These are phyloP conservation scores for Agroathelia rolfsii DNA, from an alignment of 1,284 basidiomycete genomes.

Conservation along the genomic window DNA sequence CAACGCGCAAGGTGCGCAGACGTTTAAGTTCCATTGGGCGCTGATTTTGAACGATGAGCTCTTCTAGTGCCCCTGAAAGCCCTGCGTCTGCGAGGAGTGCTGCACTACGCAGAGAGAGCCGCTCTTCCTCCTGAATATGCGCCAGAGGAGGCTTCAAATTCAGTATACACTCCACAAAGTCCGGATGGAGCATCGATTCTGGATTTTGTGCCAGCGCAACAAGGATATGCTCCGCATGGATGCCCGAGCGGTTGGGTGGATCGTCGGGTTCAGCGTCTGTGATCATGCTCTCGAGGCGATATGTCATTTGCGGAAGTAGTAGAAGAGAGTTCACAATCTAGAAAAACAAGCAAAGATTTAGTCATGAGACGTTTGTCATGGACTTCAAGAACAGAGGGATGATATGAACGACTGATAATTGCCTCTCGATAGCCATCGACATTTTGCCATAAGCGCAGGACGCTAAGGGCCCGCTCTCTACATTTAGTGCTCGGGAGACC, in stretches of 20 bases:
- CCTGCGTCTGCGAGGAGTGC: constrained; percentile 59
- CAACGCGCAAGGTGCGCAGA: constrained; percentile 50
- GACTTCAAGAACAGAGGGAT: constrained; percentile 6
- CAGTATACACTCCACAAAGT: constrained; percentile 47
- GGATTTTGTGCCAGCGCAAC: constrained; percentile 51
- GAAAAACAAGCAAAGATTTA: not conserved
- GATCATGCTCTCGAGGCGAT: constrained; percentile 53
- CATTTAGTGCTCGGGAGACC: constrained; percentile 57
- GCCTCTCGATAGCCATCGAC: constrained; percentile 58
- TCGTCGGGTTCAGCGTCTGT: constrained; percentile 45
- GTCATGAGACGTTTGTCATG: constrained; percentile 5
- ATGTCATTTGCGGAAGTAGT: constrained; percentile 51
- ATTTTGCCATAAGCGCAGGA: constrained; percentile 62
- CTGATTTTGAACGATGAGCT: constrained; percentile 39
- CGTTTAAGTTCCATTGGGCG: constrained; percentile 40
- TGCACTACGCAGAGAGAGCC: constrained; percentile 43
- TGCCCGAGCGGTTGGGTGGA: constrained; percentile 47
- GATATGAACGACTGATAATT: no score
- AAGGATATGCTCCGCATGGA: constrained; percentile 60
- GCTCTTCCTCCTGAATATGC: constrained; percentile 50
- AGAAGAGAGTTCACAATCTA: constrained; percentile 62
- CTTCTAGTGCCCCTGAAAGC: constrained; percentile 49
- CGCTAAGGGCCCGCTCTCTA: constrained; percentile 49
- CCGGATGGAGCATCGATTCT: constrained; percentile 43
- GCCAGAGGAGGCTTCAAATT: constrained; percentile 43